These are phyloP conservation scores for Trifolium pratense DNA, from an alignment of 306 rosid species.

Conservation along the genomic window DNA sequence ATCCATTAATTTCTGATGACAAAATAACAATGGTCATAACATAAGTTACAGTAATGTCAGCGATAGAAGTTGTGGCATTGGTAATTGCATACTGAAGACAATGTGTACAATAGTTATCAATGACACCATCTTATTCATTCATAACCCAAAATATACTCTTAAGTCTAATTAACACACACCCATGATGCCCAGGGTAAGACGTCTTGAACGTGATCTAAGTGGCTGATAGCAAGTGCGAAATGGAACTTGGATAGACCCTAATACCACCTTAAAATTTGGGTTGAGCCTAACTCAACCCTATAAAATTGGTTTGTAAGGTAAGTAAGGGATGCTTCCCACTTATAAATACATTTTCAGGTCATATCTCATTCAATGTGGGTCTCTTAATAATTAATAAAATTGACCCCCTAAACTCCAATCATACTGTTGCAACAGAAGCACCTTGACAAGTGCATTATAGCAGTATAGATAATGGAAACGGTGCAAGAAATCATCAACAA, in stretches of 20 bases:
- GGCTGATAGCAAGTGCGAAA: not conserved
- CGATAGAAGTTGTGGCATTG: slow-evolving; percentile 6
- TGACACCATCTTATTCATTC: slow-evolving; percentile 23
- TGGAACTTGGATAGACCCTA: not conserved
- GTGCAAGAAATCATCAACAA: slow-evolving; percentile 19
- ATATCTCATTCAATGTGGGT: not conserved
- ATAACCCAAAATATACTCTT: not conserved
- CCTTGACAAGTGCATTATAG: not conserved
- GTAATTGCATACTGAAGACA: slow-evolving; percentile 10
- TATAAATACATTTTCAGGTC: not conserved
- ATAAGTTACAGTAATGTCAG: slow-evolving; percentile 10
- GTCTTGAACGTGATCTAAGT: not conserved
- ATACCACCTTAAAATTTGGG: not conserved
- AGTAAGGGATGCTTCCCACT: not conserved
- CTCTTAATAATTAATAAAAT: not conserved
- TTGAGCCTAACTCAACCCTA: not conserved
- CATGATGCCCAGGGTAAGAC: not conserved
- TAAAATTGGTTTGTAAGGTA: not conserved
- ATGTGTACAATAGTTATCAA: slow-evolving; percentile 1
- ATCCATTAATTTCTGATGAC: no score
- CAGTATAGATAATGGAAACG: slow-evolving; percentile 6
- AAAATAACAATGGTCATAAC: slow-evolving; percentile 22
- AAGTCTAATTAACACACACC: not conserved
- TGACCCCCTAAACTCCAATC: slow-evolving; percentile 2
- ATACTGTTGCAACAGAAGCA: slow-evolving; percentile 4